Base-by-base conservation (phyloP, 148 eudicot genomes). In the Pharnaceum exiguum region DNA sequence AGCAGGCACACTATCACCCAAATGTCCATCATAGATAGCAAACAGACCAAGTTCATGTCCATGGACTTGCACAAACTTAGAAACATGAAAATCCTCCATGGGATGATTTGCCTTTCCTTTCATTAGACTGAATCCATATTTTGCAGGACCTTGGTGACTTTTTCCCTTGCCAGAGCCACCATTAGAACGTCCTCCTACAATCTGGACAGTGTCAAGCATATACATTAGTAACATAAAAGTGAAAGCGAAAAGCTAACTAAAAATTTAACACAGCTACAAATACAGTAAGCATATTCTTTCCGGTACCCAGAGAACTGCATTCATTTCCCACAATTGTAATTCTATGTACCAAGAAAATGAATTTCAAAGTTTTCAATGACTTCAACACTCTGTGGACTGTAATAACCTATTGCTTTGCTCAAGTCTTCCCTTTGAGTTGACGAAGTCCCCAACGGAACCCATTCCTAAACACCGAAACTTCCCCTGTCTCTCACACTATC, bases 11-110 rank as follows among this genome's bases (percentile, higher is more conserved):
- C 62, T 71, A 57, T 87, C 82, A 63, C 95, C 89, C 51, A 87
- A 47, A 69, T 87, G 95, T 35, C 95, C 95, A 63, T 87, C 95
- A 67, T 70, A 87, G 1, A 87, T 83, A 67, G 90, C 95, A 61
- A 87, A 87, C 37, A 87, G 90, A 19, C 95, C 95, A 61, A 87
- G 79, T 66, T 83, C 90, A 19, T 66, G 89, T 30, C 81, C 85
- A 18, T 60, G 50, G 32, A 43, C 38, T 32, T 64, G 71, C 46
- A 66, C 60, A 77, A 87, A 83, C 63, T 87, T 84, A 50, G 95
- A 90, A 46, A 87, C 89, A 63, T 84, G 85, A 67, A 67, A 87
- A 72, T 87, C 95, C 64, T 86, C 95, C 90, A 84, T 84, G 35
- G 90, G 90, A 62, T 84, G 90, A 58, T 72, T 82, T 46, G 90